Evolutionary conservation across 2,329 filamentous ascomycete genomes (phyloP).

Genomic region (Orbilia javanica): DNA sequence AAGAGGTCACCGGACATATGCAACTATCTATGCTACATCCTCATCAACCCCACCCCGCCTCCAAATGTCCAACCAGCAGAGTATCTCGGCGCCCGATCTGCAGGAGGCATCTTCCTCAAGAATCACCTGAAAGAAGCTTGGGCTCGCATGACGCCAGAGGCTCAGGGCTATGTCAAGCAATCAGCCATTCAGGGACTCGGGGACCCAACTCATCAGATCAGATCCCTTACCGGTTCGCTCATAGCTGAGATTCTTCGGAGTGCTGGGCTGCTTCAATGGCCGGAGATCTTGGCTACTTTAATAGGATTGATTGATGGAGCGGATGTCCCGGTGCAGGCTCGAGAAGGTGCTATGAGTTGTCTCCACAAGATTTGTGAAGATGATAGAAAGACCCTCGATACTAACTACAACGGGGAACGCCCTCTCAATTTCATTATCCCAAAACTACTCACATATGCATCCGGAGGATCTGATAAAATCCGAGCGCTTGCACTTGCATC

Average conservation of each 20-base stretch:
- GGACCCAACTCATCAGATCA: conserved; percentile 84
- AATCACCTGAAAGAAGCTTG: conserved; percentile 85
- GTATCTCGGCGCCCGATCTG: conserved; percentile 79
- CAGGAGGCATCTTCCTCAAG: conserved; percentile 94
- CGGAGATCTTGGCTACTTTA: conserved; percentile 86
- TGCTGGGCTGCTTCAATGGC: conserved; percentile 90
- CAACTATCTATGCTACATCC: conserved; percentile 94
- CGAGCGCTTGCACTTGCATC: conserved; percentile 82
- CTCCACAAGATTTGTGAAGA: conserved; percentile 97
- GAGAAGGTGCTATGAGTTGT: conserved; percentile 94
- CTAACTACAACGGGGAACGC: conserved; percentile 87
- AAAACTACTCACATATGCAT: conserved; percentile 87
- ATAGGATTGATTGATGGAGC: conserved; percentile 74
- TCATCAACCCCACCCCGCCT: conserved; percentile 75
- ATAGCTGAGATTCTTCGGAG: conserved; percentile 90
- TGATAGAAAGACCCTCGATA: conserved; percentile 86
- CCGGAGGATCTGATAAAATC: conserved; percentile 80
- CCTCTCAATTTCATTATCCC: conserved; percentile 90
- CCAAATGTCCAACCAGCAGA: conserved; percentile 69
- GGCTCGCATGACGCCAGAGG: conserved; percentile 79
- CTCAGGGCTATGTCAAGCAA: conserved; percentile 81
- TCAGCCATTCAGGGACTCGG: conserved; percentile 82
- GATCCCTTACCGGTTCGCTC: conserved; percentile 90
- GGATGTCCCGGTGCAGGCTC: conserved; percentile 79
- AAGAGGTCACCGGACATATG: conserved; percentile 91